These are phyloP conservation scores for Pseudocercospora pini-densiflorae DNA, from an alignment of 2,329 filamentous ascomycete genomes.

Conservation along the genomic window DNA sequence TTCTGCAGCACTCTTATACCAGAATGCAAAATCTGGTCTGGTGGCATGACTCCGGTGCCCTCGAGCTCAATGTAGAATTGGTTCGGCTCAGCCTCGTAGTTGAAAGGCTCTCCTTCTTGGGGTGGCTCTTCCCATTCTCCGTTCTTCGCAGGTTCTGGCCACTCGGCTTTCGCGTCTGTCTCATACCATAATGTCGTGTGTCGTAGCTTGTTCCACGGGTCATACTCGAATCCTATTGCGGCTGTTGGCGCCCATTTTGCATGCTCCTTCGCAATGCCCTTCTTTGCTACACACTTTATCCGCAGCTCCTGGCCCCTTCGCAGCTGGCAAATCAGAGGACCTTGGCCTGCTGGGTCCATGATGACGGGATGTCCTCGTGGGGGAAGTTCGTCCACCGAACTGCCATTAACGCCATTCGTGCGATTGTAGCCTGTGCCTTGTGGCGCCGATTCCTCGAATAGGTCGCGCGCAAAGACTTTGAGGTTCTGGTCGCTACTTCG, in stretches of 20 bases:
- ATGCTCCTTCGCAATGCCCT: constrained; percentile 98
- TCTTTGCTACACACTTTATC: constrained; percentile 92
- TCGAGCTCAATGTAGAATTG: constrained; percentile 94
- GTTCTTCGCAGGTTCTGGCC: constrained; percentile 54
- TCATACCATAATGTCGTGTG: constrained; percentile 97
- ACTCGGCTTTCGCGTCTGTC: constrained; percentile 57
- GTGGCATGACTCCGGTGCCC: constrained; percentile 82
- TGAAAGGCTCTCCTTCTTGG: constrained; percentile 82
- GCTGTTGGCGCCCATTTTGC: constrained; percentile 96
- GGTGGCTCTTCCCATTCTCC: constrained; percentile 78
- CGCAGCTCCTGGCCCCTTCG: constrained; percentile 87
- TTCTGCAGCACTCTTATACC: constrained; percentile 87
- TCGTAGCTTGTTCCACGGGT: constrained; percentile 92
- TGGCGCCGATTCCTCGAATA: constrained; percentile 61
- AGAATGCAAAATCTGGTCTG: constrained; percentile 81
- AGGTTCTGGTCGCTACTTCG: constrained; percentile 84
- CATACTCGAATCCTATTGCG: constrained; percentile 96
- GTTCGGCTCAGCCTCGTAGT: constrained; percentile 82
- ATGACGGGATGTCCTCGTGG: constrained; percentile 75
- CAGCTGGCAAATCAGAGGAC: constrained; percentile 87
- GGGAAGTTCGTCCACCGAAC: constrained; percentile 65
- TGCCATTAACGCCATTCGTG: constrained; percentile 56
- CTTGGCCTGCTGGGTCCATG: constrained; percentile 78
- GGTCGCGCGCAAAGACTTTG: constrained; percentile 90
- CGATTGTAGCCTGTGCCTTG: constrained; percentile 77